Evolutionary conservation across 352 stramenopile genomes (phyloP).

Genomic region (Blastocystis sp.): DNA sequence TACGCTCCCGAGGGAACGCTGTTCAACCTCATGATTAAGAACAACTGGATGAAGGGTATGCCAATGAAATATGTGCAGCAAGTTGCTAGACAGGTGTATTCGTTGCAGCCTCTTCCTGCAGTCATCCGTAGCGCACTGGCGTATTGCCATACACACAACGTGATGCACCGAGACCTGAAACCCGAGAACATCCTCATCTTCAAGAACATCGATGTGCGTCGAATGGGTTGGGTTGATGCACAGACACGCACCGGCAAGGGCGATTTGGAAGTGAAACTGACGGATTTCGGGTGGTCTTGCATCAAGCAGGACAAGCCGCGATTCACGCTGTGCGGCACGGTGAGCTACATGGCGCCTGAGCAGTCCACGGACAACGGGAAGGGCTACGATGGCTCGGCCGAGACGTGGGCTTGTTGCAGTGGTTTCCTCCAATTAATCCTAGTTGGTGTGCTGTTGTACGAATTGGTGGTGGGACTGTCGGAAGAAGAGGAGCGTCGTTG

Average conservation of each 20-base stretch:
- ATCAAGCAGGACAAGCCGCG: conserved; percentile 11
- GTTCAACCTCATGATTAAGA: conserved; percentile 37
- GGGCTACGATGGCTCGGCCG: conserved; percentile 17
- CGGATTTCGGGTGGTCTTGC: conserved; percentile 49
- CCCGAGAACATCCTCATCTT: conserved; percentile 75
- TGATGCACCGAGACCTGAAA: conserved; percentile 82
- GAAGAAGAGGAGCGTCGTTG: not conserved
- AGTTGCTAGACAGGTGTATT: conserved; percentile 36
- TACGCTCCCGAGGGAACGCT: conserved; percentile 48
- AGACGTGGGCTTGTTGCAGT: conserved; percentile 22
- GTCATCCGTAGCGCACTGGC: conserved; percentile 20
- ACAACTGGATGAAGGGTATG: conserved; percentile 34
- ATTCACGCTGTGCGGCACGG: conserved; percentile 32
- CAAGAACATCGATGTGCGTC: not conserved
- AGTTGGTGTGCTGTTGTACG: conserved; percentile 40
- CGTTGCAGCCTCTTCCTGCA: not conserved
- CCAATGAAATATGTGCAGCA: conserved; percentile 16
- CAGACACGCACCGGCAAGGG: not conserved
- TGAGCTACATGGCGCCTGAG: conserved; percentile 47
- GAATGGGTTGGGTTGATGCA: too few species aligned
- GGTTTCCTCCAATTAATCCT: not conserved
- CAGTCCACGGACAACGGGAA: not conserved
- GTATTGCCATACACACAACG: conserved; percentile 70
- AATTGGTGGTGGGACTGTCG: conserved; percentile 33
- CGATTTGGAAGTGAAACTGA: conserved; percentile 58